phyloP scores from a whole-genome alignment of 352 stramenopile genomes.

The Pythium scleroteichum region DNA sequence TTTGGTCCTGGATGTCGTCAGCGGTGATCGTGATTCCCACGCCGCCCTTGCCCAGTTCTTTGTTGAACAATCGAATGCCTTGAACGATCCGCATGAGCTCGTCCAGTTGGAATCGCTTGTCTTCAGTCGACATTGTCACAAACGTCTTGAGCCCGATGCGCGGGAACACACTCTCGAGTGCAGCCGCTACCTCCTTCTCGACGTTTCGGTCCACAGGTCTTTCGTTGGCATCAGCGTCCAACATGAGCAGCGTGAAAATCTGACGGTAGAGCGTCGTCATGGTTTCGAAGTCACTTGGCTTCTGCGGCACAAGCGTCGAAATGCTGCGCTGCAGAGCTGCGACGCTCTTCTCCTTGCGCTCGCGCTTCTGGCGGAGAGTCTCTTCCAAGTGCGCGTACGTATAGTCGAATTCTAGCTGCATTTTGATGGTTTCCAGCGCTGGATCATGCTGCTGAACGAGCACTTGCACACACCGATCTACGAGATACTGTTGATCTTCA shows the following conservation, averaged over 20 bases:
- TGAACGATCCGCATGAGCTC: conserved; percentile 92
- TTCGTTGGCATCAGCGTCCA: conserved; percentile 46
- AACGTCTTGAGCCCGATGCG: conserved; percentile 93
- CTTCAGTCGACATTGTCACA: conserved; percentile 85
- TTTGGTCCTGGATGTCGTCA: conserved; percentile 59
- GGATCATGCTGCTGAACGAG: conserved; percentile 80
- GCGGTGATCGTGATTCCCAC: conserved; percentile 72
- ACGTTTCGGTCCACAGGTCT: conserved; percentile 62
- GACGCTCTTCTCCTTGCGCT: conserved; percentile 60
- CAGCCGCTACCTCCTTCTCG: conserved; percentile 87
- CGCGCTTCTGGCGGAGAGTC: conserved; percentile 53
- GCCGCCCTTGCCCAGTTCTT: conserved; percentile 85
- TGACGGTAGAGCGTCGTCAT: conserved; percentile 91
- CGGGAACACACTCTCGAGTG: conserved; percentile 94
- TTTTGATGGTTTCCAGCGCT: conserved; percentile 91
- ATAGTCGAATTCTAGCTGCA: conserved; percentile 94
- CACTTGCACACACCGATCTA: conserved; percentile 74
- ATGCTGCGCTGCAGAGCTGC: conserved; percentile 77
- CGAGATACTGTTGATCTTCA: conserved; percentile 74
- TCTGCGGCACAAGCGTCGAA: conserved; percentile 66
- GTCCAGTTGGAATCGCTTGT: conserved; percentile 90
- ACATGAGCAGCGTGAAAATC: conserved; percentile 83
- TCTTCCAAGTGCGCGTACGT: conserved; percentile 88
- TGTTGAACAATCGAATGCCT: conserved; percentile 94
- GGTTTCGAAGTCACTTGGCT: conserved; percentile 88